Evolutionary conservation across 176 grass and related monocot species (phyloP).

Genomic region (Olyra latifolia): DNA sequence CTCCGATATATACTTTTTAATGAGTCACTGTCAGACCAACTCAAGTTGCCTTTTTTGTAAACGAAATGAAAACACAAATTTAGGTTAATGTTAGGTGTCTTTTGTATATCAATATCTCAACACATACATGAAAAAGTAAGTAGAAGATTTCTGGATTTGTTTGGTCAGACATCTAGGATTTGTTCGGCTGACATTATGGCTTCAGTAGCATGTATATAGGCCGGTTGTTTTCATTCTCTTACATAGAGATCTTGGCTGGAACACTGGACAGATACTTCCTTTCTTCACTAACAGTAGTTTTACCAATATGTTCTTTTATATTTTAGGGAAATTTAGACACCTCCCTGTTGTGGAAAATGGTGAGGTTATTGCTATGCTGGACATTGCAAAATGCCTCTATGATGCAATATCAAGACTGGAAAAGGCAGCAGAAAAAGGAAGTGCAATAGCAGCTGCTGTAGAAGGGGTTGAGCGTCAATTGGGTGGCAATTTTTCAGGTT

Average conservation of each 20-base stretch:
- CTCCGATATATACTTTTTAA: constrained; percentile 6
- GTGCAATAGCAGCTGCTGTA: constrained; percentile 94
- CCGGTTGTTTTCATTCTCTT: constrained; percentile 30
- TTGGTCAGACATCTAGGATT: constrained; percentile 13
- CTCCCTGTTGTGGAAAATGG: constrained; percentile 98
- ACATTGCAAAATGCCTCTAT: constrained; percentile 97
- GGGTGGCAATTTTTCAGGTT: constrained; percentile 87
- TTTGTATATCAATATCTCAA: constrained; percentile 20
- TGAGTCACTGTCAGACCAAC: background rate
- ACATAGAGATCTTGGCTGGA: background rate
- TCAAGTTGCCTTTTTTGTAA: constrained; percentile 2
- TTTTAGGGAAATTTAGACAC: constrained; percentile 99
- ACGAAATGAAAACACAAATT: constrained; percentile 24
- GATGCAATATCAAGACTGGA: constrained; percentile 96
- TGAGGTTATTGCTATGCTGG: constrained; percentile 98
- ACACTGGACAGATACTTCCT: constrained; percentile 18
- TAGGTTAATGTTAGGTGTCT: constrained; percentile 16
- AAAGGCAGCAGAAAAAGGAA: constrained; percentile 94
- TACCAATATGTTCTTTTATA: constrained; percentile 29
- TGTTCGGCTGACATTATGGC: constrained; percentile 3
- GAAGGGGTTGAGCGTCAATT: constrained; percentile 91
- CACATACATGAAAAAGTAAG: background rate
- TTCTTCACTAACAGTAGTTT: constrained; percentile 30
- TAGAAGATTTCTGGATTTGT: constrained; percentile 1
- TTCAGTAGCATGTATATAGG: constrained; percentile 2